Conservation (phyloP, 1,284 basidiomycete genomes). For the Flammula alnicola region DNA sequence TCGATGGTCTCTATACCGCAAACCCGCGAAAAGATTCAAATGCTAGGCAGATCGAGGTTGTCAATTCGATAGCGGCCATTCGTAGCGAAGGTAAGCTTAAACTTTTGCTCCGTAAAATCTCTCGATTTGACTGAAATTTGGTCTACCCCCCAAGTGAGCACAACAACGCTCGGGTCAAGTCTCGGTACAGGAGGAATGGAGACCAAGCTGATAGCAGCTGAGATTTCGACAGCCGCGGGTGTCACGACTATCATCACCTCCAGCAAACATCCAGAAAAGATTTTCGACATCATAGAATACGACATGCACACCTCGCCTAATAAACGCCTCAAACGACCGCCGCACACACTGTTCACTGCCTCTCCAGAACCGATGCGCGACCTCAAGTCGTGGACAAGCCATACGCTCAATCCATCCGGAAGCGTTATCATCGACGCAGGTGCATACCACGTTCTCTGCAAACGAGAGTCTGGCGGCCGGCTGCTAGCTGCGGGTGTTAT, state of each 20-base stretch:
- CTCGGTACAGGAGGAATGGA: conserved; percentile 99
- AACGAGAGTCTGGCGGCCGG: conserved; percentile 87
- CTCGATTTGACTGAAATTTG: not conserved
- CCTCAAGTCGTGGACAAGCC: conserved; percentile 94
- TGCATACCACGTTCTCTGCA: conserved; percentile 84
- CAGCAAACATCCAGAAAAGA: conserved; percentile 79
- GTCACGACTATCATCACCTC: conserved; percentile 93
- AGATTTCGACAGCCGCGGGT: conserved; percentile 95
- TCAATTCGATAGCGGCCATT: conserved; percentile 83
- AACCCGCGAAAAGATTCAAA: conserved; percentile 91
- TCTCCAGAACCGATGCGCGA: conserved; percentile 80
- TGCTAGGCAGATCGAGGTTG: conserved; percentile 82
- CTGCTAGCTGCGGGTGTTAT: conserved; percentile 91
- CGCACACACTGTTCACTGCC: conserved; percentile 90
- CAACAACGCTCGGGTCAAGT: conserved; percentile 88
- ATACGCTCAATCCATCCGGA: conserved; percentile 90
- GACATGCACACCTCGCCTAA: conserved; percentile 43
- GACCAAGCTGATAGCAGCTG: conserved; percentile 97
- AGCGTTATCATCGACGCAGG: conserved; percentile 89
- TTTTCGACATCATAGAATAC: conserved; percentile 84
- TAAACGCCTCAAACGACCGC: conserved; percentile 51
- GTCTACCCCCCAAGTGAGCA: conserved; percentile 75
- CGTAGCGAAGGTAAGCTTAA: conserved; percentile 71
- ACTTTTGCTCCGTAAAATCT: too few species aligned
- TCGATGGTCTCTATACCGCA: conserved; percentile 94